Conservation (phyloP, 108 stramenopile genomes). For the Nitzschia sp. region DNA sequence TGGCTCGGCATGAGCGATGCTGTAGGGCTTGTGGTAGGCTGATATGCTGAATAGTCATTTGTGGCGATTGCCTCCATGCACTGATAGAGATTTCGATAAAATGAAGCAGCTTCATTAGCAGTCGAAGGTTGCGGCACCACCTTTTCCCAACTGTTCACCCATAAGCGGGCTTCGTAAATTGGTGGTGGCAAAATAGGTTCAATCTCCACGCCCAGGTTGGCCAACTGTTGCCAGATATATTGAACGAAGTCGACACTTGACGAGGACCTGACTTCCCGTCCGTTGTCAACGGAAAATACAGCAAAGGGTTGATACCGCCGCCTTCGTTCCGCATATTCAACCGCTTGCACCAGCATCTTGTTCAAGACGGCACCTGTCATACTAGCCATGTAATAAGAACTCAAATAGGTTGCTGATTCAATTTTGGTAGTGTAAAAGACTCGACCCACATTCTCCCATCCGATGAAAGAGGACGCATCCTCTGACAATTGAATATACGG, state of each 20-base stretch:
- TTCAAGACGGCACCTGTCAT: constrained; percentile 77
- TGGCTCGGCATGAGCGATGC: constrained; percentile 21
- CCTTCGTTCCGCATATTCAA: constrained; percentile 54
- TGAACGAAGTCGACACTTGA: constrained; percentile 70
- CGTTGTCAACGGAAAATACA: constrained; percentile 34
- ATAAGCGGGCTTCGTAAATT: constrained; percentile 53
- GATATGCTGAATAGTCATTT: constrained; percentile 51
- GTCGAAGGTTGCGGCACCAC: constrained; percentile 14
- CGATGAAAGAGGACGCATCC: constrained; percentile 27
- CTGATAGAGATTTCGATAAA: constrained; percentile 67
- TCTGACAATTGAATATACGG: constrained; percentile 50
- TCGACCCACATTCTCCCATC: constrained; percentile 77
- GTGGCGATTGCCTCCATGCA: constrained; percentile 70
- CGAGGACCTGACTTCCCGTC: constrained; percentile 42
- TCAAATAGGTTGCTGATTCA: constrained; percentile 33
- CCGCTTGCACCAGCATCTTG: constrained; percentile 60
- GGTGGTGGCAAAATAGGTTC: constrained; percentile 72
- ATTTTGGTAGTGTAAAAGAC: constrained; percentile 72
- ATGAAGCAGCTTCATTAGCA: constrained; percentile 49
- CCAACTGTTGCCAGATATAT: constrained; percentile 64
- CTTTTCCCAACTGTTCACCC: constrained; percentile 37
- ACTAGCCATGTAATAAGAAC: constrained; percentile 80
- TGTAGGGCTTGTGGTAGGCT: constrained; percentile 25
- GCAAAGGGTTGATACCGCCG: constrained; percentile 85
- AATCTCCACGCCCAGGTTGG: constrained; percentile 68